A percentile compares a stretch with the other conserved stretches of the same genome.
These are phyloP conservation scores for Rhodotorula babjevae DNA, from an alignment of 768 basidiomycete species.

Conservation along the genomic window DNA sequence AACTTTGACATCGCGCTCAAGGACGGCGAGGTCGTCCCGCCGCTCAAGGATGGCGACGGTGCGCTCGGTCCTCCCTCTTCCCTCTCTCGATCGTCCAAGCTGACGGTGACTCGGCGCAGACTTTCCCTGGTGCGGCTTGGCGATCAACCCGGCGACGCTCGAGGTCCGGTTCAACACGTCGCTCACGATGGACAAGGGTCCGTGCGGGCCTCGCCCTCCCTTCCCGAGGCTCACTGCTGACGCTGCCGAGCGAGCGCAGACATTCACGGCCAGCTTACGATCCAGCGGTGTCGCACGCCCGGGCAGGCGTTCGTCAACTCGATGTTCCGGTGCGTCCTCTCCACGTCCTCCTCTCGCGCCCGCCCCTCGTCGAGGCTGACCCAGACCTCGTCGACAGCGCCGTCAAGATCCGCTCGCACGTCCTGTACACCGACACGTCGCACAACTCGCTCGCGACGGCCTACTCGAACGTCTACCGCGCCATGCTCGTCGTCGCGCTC, in stretches of 20 bases:
- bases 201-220: not conserved
- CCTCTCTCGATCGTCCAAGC: conserved; percentile 42
- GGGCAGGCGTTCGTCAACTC: conserved; percentile 64
- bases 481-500: conserved; percentile 72
- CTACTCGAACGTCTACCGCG: conserved; percentile 79
- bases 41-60: conserved; percentile 47
- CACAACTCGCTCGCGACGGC: conserved; percentile 63
- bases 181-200: conserved; percentile 12
- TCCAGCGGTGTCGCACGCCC: conserved; percentile 62
- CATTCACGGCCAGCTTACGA: conserved; percentile 64
- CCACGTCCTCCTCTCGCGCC: not conserved
- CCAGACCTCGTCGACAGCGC: conserved; percentile 52
- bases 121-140: conserved; percentile 90
- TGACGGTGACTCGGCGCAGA: conserved; percentile 49
- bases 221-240: not conserved
- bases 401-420: conserved; percentile 68
- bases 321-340: conserved; percentile 61
- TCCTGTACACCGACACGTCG: conserved; percentile 69
- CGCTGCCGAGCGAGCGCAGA: conserved; percentile 48
- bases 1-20: conserved; percentile 62
- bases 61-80: conserved; percentile 50
- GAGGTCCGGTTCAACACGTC: conserved; percentile 55
- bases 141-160: conserved; percentile 69
- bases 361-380: not conserved
- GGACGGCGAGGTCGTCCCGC: conserved; percentile 41